Evolutionary conservation across 495 filamentous ascomycete species (phyloP), one percentile per base, ranked within the genome.

Genomic region (Aspergillus sclerotiicarbonarius): DNA sequence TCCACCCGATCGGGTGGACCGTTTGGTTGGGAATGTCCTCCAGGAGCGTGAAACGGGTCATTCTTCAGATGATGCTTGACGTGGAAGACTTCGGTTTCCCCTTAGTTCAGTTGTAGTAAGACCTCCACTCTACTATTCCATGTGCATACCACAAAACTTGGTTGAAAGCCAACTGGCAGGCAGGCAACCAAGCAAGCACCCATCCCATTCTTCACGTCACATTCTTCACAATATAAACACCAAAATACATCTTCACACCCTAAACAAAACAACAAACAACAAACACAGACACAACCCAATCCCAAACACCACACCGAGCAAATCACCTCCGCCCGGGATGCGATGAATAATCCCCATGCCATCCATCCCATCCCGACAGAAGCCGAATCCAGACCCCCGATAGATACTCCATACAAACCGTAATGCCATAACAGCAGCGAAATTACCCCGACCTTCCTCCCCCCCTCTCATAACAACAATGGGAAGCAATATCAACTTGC

Each of bases 401-500:
- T 25, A 25, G n/a, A n/a, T n/a, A n/a, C n/a, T n/a, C n/a, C 25
- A 25, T 3, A 5, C 25, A 25, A 25, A 25, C 25, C 25, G 25
- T 62, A 62, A 51, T 58, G 35, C 4, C 5, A 10, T 58, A 29
- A 58, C 54, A 47, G 9, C 13, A 8, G 9, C 18, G 13, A 35
- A 12, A 31, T 54, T 29, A 16, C 21, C 1, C 44, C 35, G 45
- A 43, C 20, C 6, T 15, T 19, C 29, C 37, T 8, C 35, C n/a
- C 0, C 5, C 32, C 9, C 15, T n/a, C 29, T 49, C 9, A n/a
- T 16, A 32, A 59, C 32, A 29, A 55, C 54, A 66, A 58, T 63
- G 60, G 64, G 63, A 52, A 66, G 45, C 4, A 29, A 33, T 32
- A 60, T 55, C 9, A 12, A 54, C 1, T 20, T 55, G 57, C 43